phyloP scores from a whole-genome alignment of 345 rosid species.

The Corchorus olitorius region DNA sequence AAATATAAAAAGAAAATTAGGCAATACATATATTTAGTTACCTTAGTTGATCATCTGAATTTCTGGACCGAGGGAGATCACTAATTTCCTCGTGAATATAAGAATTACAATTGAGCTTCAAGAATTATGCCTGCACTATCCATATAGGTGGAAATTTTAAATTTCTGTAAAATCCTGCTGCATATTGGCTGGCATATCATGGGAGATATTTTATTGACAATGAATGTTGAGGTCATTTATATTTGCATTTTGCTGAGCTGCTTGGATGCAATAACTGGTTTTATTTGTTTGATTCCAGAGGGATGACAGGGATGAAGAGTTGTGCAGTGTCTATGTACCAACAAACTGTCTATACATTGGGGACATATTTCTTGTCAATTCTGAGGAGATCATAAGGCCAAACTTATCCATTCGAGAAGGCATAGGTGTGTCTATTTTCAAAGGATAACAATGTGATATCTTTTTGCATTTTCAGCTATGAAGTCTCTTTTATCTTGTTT shows the following conservation, averaged over 20 bases:
- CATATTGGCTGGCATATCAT: background rate
- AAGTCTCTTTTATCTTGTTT: slow-evolving; percentile 8
- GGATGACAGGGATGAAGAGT: slow-evolving; percentile 73
- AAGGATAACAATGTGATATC: background rate
- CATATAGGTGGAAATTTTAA: background rate
- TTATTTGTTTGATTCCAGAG: slow-evolving; percentile 46
- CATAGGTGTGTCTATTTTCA: slow-evolving; percentile 56
- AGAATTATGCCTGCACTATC: background rate
- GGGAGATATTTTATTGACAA: background rate
- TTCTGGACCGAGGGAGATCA: background rate
- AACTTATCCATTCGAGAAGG: slow-evolving; percentile 88
- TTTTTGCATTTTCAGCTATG: slow-evolving; percentile 7
- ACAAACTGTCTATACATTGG: slow-evolving; percentile 87
- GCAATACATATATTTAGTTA: background rate
- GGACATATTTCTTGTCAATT: slow-evolving; percentile 78
- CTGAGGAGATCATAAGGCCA: slow-evolving; percentile 78
- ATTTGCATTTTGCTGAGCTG: background rate
- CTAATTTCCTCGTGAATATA: background rate
- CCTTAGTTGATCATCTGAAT: background rate
- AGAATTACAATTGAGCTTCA: background rate
- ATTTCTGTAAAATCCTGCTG: background rate
- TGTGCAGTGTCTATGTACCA: slow-evolving; percentile 87
- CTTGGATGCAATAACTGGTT: slow-evolving; percentile 10
- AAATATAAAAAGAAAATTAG: background rate
- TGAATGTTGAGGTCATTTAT: background rate